Percentiles rank a stretch among this genome's conserved stretches.
Evolutionary conservation across 2,329 filamentous ascomycete genomes (phyloP).

Genomic region (Cryphonectria radicalis): DNA sequence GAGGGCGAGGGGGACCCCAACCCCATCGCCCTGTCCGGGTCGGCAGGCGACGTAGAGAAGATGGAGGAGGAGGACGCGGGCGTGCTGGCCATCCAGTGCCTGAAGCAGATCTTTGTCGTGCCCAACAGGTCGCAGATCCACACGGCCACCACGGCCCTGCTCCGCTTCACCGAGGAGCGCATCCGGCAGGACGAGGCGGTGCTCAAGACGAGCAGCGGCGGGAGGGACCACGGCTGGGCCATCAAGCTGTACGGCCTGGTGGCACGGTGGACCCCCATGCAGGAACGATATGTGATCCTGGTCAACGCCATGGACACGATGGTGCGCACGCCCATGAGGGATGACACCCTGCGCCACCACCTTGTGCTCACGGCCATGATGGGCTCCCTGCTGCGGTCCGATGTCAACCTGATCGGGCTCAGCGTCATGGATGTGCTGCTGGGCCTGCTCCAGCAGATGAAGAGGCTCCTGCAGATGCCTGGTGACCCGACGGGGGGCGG

Average conservation of each 20-base stretch:
- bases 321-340: slow-evolving; percentile 67
- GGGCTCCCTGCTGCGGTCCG: slow-evolving; percentile 79
- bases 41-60: slow-evolving; percentile 85
- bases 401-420: slow-evolving; percentile 91
- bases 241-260: slow-evolving; percentile 80
- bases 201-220: slow-evolving; percentile 51
- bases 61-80: slow-evolving; percentile 88
- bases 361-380: slow-evolving; percentile 78
- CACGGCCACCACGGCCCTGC: slow-evolving; percentile 71
- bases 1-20: slow-evolving; percentile 68
- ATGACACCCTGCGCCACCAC: slow-evolving; percentile 74
- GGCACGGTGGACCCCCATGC: slow-evolving; percentile 87
- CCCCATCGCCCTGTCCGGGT: slow-evolving; percentile 74
- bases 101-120: slow-evolving; percentile 83
- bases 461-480: slow-evolving; percentile 72
- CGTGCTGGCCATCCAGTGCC: slow-evolving; percentile 79
- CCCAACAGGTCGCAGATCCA: slow-evolving; percentile 84
- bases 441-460: slow-evolving; percentile 81
- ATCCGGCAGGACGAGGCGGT: slow-evolving; percentile 56
- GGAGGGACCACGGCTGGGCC: slow-evolving; percentile 71
- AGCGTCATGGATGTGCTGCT: slow-evolving; percentile 95
- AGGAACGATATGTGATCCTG: slow-evolving; percentile 90
- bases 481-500: slow-evolving; percentile 41
- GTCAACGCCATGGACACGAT: slow-evolving; percentile 80
- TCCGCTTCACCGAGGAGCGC: slow-evolving; percentile 73